Evolutionary conservation across 2,329 filamentous ascomycete species (phyloP).

Genomic region (Septoria linicola): DNA sequence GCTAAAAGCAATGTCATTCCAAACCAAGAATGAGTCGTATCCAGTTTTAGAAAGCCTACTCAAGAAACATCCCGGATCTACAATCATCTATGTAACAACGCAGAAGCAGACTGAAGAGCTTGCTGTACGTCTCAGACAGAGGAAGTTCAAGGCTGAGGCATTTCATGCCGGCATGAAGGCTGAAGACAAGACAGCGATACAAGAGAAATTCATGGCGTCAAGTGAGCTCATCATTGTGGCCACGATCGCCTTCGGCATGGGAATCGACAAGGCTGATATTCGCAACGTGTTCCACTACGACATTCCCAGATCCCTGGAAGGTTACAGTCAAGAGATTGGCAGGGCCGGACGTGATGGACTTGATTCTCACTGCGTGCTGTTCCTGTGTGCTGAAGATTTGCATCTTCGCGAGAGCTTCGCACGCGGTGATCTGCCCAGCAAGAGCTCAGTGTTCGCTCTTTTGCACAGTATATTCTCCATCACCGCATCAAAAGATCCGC

Average conservation of each 20-base stretch:
- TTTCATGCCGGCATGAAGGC: constrained; percentile 81
- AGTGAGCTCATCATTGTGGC: constrained; percentile 85
- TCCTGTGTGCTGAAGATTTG: constrained; percentile 58
- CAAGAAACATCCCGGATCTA: constrained; percentile 52
- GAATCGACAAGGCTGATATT: constrained; percentile 95
- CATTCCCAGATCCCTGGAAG: constrained; percentile 90
- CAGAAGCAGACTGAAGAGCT: constrained; percentile 67
- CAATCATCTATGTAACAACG: constrained; percentile 61
- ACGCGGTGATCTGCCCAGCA: constrained; percentile 59
- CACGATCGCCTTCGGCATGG: constrained; percentile 98
- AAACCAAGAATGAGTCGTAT: constrained; percentile 48
- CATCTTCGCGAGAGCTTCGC: constrained; percentile 61
- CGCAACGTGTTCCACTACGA: constrained; percentile 93
- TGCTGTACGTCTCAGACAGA: constrained; percentile 63
- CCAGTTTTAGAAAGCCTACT: constrained; percentile 52
- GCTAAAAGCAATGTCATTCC: constrained; percentile 51
- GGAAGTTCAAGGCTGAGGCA: constrained; percentile 71
- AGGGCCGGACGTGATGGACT: constrained; percentile 85
- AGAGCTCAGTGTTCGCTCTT: constrained; percentile 48
- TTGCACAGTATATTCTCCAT: constrained; percentile 54
- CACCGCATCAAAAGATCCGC: constrained; percentile 10
- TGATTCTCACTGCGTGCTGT: constrained; percentile 58
- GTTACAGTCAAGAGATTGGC: constrained; percentile 97
- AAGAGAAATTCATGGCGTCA: constrained; percentile 79
- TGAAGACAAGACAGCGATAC: constrained; percentile 66